Evolutionary conservation across 2,329 filamentous ascomycete genomes (phyloP).

Genomic region (Neofusicoccum kwambonambiense): DNA sequence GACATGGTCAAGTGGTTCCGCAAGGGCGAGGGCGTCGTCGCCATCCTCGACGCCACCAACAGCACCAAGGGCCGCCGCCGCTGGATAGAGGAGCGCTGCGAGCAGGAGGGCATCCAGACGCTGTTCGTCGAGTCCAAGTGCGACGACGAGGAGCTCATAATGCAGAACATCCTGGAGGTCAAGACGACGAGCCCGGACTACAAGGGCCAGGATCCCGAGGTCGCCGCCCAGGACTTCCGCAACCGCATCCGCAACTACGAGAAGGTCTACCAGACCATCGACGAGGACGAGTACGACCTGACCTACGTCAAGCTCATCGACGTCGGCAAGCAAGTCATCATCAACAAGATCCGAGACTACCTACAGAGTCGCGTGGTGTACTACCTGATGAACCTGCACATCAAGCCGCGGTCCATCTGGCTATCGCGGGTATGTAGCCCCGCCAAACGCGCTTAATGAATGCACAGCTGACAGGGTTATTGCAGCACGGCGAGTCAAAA

Average conservation of each 20-base stretch:
- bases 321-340: constrained; percentile 92
- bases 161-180: constrained; percentile 96
- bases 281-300: constrained; percentile 80
- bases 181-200: constrained; percentile 98
- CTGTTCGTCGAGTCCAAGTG: constrained; percentile 97
- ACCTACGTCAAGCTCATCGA: constrained; percentile 98
- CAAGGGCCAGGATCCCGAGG: constrained; percentile 86
- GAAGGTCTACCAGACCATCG: constrained; percentile 91
- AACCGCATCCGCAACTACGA: constrained; percentile 96
- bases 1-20: constrained; percentile 96
- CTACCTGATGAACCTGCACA: constrained; percentile 98
- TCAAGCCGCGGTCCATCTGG: constrained; percentile 95
- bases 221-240: constrained; percentile 86
- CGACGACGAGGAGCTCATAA: constrained; percentile 92
- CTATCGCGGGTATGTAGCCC: constrained; percentile 73
- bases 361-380: constrained; percentile 95
- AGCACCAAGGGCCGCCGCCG: constrained; percentile 84
- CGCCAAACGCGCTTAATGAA: not conserved
- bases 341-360: constrained; percentile 97
- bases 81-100: constrained; percentile 85
- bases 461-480: not conserved
- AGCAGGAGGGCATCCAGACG: constrained; percentile 76
- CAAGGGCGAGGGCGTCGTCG: constrained; percentile 73
- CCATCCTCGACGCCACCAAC: constrained; percentile 95
- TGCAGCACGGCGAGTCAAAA: constrained; percentile 86